A percentile compares a stretch with the other conserved stretches of the same genome.
Evolutionary conservation across 2,329 filamentous ascomycete genomes (phyloP).

Genomic region (Dactylella cylindrospora): DNA sequence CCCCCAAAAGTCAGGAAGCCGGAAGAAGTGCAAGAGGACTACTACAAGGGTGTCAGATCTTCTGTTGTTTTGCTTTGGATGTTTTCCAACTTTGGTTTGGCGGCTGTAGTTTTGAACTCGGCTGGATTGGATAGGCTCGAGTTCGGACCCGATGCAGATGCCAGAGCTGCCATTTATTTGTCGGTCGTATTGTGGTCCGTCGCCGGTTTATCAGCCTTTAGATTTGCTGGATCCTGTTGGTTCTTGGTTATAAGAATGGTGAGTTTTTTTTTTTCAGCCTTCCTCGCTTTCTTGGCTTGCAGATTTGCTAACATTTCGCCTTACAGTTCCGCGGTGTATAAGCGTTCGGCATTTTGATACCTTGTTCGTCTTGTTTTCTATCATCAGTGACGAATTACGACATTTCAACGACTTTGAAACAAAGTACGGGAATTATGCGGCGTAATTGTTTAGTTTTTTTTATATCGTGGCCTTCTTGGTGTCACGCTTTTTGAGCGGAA

Average conservation of each 20-base stretch:
- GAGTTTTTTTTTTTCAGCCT: constrained; percentile 53
- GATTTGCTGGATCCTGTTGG: constrained; percentile 85
- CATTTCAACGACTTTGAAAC: not conserved
- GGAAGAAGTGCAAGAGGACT: constrained; percentile 87
- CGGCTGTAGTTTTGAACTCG: constrained; percentile 80
- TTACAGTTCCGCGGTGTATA: constrained; percentile 49
- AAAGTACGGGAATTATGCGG: not conserved
- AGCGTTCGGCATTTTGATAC: constrained; percentile 10
- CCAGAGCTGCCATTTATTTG: constrained; percentile 78
- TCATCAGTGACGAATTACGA: constrained; percentile 31
- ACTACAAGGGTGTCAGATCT: constrained; percentile 94
- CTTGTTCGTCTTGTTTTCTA: constrained; percentile 9
- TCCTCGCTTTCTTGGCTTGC: not conserved
- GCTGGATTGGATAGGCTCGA: constrained; percentile 74
- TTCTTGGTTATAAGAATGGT: constrained; percentile 89
- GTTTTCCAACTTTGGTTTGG: constrained; percentile 88
- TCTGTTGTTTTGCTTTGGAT: constrained; percentile 94
- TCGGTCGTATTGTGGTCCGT: constrained; percentile 85
- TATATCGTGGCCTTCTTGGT: too few relatives aligned
- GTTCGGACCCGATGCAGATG: constrained; percentile 52
- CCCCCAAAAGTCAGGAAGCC: constrained; percentile 60
- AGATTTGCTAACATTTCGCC: constrained; percentile 24
- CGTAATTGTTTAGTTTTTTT: not conserved
- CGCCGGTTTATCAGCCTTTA: constrained; percentile 77
- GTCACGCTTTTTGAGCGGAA: too few relatives aligned